Conservation (phyloP, 108 stramenopile genomes). For the Cyclotella distinguenda region DNA sequence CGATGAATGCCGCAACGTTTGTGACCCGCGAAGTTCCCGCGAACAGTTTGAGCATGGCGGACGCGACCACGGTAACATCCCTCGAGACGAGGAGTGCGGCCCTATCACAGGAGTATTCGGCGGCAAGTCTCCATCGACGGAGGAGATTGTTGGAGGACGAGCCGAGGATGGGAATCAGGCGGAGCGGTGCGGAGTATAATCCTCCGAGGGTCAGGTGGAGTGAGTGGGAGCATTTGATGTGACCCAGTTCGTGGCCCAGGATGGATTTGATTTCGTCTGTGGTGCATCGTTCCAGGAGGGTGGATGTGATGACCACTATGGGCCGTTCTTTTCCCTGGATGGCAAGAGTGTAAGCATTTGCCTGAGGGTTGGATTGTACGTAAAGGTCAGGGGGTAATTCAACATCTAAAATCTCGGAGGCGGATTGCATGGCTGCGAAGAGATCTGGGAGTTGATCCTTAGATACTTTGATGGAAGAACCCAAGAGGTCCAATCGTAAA, state of each 20-base stretch:
- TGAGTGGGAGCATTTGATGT: conserved; percentile 81
- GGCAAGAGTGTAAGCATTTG: conserved; percentile 67
- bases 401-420: conserved; percentile 41
- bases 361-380: conserved; percentile 54
- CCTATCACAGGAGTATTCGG: conserved; percentile 80
- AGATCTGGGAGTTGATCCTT: conserved; percentile 48
- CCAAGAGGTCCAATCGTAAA: conserved; percentile 50
- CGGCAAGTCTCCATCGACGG: conserved; percentile 66
- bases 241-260: conserved; percentile 76
- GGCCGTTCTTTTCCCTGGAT: conserved; percentile 43
- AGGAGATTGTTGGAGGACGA: conserved; percentile 37
- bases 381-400: conserved; percentile 49
- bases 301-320: conserved; percentile 61
- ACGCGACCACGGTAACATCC: conserved; percentile 61
- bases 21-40: conserved; percentile 53
- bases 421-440: conserved; percentile 38
- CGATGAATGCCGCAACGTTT: conserved; percentile 54
- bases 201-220: conserved; percentile 69
- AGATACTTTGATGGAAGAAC: conserved; percentile 53
- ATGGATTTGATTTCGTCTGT: conserved; percentile 62
- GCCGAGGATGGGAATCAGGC: conserved; percentile 39
- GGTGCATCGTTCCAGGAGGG: conserved; percentile 57
- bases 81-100: conserved; percentile 70
- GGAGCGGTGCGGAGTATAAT: conserved; percentile 45
- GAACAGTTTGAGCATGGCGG: conserved; percentile 68